Evolutionary conservation across 176 grass and related monocot species (phyloP).

Genomic region (Zoysia japonica): DNA sequence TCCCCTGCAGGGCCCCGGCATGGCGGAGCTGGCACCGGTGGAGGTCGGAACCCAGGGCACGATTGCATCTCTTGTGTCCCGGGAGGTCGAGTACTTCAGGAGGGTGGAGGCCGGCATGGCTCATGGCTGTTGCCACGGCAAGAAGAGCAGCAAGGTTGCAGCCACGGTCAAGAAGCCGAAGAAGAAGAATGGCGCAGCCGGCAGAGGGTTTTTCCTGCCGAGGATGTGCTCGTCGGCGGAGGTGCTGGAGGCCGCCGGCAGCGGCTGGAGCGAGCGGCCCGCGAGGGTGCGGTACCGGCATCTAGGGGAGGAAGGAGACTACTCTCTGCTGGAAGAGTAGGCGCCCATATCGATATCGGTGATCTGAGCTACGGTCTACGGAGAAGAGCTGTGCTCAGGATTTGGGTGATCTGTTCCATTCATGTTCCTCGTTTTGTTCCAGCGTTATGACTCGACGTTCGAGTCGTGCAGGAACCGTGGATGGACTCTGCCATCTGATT

Average conservation of each 20-base stretch:
- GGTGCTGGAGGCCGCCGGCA: constrained; percentile 22
- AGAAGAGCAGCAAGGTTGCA: constrained; percentile 22
- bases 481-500: not conserved
- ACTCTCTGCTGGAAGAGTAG: not conserved
- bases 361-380: too few species aligned
- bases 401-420: not conserved
- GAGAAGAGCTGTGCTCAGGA: not conserved
- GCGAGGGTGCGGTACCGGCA: constrained; percentile 30
- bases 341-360: not conserved
- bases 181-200: constrained; percentile 8
- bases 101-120: not conserved
- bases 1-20: not conserved
- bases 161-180: not conserved
- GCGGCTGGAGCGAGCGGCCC: not conserved
- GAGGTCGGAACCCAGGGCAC: constrained; percentile 55
- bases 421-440: not conserved
- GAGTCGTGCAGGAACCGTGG: not conserved
- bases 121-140: not conserved
- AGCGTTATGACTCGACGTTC: not conserved
- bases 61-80: constrained; percentile 38
- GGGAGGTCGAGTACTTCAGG: constrained; percentile 50
- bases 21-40: constrained; percentile 35
- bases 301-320: constrained; percentile 18
- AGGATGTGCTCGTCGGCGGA: constrained; percentile 50
- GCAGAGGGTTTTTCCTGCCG: constrained; percentile 34